Base-by-base conservation (phyloP, 1,284 basidiomycete species). In the Sporisorium reilianum region DNA sequence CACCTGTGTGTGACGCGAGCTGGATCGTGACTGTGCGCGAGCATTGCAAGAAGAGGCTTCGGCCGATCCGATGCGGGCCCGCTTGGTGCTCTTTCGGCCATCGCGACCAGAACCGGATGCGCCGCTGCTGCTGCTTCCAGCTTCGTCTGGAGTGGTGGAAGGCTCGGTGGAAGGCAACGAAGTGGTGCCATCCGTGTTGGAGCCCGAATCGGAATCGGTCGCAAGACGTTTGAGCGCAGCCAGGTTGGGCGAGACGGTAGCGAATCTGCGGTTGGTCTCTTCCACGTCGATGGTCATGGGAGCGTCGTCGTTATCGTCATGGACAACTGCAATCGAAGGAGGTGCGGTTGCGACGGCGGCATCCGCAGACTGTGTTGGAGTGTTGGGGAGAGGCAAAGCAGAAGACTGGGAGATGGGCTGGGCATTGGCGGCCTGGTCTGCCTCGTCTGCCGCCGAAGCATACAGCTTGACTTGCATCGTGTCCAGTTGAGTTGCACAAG, bases 121-220 rank as follows among this genome's bases (percentile, higher is more conserved):
- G 6, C 38, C 48, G 18, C 36, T 57, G 22, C 53, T 62, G 55
- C 53, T 59, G 55, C 61, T 65, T 30, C 55, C 40, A 12, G 28
- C 55, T 40, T 74, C 71, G 23, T 68, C 62, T 0, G 65, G 62
- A 9, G 71, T 74, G 51, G 71, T 68, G 28, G 71, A 68, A 28
- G 71, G 62, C 40, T 68, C 71, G 8, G 71, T 74, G 2, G 71
- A 74, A 1, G 59, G 62, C 26, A 74, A 5, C 10, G 71, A 74
- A 9, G 61, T 57, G 32, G 65, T 68, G 45, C 62, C 53, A 16
- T 73, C 71, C n/a, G 71, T 56, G 45, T 60, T 61, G 23, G 70
- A 67, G 22, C 38, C 58, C 18, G 64, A 66, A 26, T 67, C 68
- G 20, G 70, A 61, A 38, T 73, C 57, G 46, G 61, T 30, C 9